Evolutionary conservation across 179 eudicot species (phyloP), one percentile per base, ranked within the genome.

Genomic region (Actinidia arguta): DNA sequence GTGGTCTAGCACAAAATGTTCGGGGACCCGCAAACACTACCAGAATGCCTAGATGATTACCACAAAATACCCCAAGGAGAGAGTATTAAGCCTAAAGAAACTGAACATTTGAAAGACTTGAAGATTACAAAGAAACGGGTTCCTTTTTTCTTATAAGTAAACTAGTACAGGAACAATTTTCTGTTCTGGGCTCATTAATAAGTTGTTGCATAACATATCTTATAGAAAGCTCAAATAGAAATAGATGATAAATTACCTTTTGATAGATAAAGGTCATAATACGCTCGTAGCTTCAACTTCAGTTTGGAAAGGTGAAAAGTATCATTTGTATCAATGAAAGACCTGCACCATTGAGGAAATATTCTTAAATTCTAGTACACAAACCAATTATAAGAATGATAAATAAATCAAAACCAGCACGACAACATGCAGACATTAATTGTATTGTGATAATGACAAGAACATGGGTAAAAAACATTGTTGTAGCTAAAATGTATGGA

Each of bases 271-370:
- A 20, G 27, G 92, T 91, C 98, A 96, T 93, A 73, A 96, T 91
- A 86, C 97, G 98, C 89, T 78, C 99, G 89, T 82, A 93, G 90
- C 91, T 89, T 96, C 81, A 96, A 85, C 89, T 90, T 94, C 72
- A 96, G 83, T 78, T 89, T 85, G 75, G 97, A 87, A 66, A 96
- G 95, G 59, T 84, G 94, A 91, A 88, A 94, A 78, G 94, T 90
- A 72, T 96, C 94, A 63, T 96, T 98, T 47, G 99, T 96, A 86
- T 96, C 98, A 66, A 96, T 95, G 88, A 94, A 83, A 64, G 98
- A 96, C 89, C 98, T 96, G 94, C 90, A 88, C 83, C 80, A 88
- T 83, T 27, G 31, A 83, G 67, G 56, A 71, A 62, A 72, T 63
- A 71, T 42, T 56, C 54, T 46, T 27, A 51, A 56, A 27, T 31